Evolutionary conservation across 1,284 basidiomycete species (phyloP), one percentile per base, ranked within the genome.

Genomic region (Ceratobasidium sp.): DNA sequence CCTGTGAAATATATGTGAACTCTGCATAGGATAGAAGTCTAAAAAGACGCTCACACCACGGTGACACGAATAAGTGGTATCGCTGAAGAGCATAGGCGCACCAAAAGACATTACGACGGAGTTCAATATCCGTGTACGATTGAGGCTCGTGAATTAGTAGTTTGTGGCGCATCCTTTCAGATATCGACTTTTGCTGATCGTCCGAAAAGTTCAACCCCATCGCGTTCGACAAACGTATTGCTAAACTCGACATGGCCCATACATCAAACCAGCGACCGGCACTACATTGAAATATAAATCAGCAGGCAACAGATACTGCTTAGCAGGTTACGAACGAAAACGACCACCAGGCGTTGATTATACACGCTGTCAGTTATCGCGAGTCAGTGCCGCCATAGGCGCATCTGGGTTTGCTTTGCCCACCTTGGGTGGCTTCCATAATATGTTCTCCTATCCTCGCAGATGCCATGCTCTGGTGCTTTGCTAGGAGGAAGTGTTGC

Each of bases 21-120:
- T 26, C 12, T 43, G 32, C 21, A 41, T 41, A 36, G 34, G 21
- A n/a, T 9, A 43, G n/a, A 43, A 16, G 4, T 5, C n/a, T 12
- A 48, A 32, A 28, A 21, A 14, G 23, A 34, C 8, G 58, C 65
- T 46, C 36, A 69, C 65, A 32, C 65, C 65, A 69, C 26, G 34
- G 39, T 9, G 23, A 36, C 12, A 52, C 14, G 23, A 48, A 57
- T 23, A 69, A 55, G 18, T 57, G 36, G 34, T 57, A 69, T n/a
- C 65, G 43, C 32, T 69, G 50, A 8, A 69, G 14, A 23, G 36
- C 39, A 57, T 69, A 72, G 9, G 71, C 41, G 28, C 65, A 48
- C 71, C 71, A 72, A 48, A 72, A 72, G 2, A 72, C 59, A 55
- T 60, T 58, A 5, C 71, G n/a, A 12, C 71, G 59, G 21, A 64